Conservation (phyloP, 1,284 basidiomycete species). For the Ganoderma lucidum region DNA sequence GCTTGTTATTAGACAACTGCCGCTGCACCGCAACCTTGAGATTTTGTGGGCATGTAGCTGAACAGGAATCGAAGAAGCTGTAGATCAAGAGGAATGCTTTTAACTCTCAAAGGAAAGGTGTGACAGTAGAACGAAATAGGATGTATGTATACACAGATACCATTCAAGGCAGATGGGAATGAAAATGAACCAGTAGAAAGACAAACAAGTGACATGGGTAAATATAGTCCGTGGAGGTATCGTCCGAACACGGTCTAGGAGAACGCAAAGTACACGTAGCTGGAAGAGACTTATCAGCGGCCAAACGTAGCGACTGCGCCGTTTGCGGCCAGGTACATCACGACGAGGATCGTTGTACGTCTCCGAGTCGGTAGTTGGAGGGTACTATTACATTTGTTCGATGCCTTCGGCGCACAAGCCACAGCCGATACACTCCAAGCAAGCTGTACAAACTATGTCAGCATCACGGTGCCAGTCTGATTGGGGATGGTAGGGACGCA, state of each 20-base stretch:
- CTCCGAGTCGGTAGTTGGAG: neutral
- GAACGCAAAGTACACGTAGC: neutral
- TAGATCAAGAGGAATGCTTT: neutral
- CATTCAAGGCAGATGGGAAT: neutral
- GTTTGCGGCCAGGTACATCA: neutral
- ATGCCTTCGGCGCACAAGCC: conserved; percentile 33
- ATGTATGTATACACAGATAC: too few species aligned
- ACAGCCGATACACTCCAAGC: conserved; percentile 33
- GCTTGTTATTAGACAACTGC: too few species aligned
- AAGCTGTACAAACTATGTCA: conserved; percentile 16
- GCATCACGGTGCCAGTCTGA: neutral
- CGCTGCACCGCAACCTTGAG: too few species aligned
- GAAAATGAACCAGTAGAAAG: neutral
- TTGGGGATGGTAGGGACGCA: conserved; percentile 11
- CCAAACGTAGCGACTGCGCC: neutral
- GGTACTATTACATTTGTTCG: conserved; percentile 21
- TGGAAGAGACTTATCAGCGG: neutral
- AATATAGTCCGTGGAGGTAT: neutral
- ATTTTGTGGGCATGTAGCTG: too few species aligned
- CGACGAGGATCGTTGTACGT: neutral
- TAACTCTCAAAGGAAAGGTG: neutral
- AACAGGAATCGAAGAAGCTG: too few species aligned
- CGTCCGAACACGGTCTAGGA: neutral
- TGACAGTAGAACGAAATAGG: neutral
- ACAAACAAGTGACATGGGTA: neutral